Evolutionary conservation across 2,329 filamentous ascomycete species (phyloP).

Genomic region (Fusarium anguioides): DNA sequence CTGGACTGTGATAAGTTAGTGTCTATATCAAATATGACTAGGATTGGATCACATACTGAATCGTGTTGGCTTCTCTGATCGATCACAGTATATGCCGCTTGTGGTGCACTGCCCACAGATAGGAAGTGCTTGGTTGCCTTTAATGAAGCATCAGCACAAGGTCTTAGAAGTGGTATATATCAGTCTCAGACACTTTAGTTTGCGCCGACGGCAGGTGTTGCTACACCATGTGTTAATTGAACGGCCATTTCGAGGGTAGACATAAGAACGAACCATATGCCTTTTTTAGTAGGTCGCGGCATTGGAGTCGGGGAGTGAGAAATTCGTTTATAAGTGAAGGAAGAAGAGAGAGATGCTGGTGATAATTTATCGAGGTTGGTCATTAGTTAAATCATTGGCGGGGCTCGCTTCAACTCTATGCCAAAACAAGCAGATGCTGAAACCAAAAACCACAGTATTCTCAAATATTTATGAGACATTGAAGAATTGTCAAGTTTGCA

Average conservation of each 20-base stretch:
- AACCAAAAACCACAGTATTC: background rate
- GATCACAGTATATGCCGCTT: conserved; percentile 50
- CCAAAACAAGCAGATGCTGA: background rate
- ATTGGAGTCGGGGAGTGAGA: background rate
- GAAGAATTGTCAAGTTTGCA: background rate
- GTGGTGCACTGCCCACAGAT: conserved; percentile 50
- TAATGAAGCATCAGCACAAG: background rate
- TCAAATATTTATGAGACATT: background rate
- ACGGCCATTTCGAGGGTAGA: rapidly evolving
- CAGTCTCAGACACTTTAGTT: conserved; percentile 49
- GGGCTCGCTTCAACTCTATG: background rate
- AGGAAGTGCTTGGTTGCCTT: conserved; percentile 50
- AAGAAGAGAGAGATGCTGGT: background rate
- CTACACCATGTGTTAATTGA: conserved; percentile 26
- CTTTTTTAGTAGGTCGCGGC: conserved; percentile 41
- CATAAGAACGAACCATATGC: conserved; percentile 22
- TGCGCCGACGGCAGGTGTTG: conserved; percentile 53
- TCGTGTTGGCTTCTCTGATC: conserved; percentile 37
- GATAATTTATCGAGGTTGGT: background rate
- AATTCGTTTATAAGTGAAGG: background rate
- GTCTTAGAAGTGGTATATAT: background rate
- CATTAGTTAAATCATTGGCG: background rate
- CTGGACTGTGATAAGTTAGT: conserved; percentile 7
- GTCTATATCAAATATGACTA: background rate
- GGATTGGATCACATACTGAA: conserved; percentile 8